Evolutionary conservation across 2,329 filamentous ascomycete species (phyloP).

Genomic region (Arthrobotrys musiformis): DNA sequence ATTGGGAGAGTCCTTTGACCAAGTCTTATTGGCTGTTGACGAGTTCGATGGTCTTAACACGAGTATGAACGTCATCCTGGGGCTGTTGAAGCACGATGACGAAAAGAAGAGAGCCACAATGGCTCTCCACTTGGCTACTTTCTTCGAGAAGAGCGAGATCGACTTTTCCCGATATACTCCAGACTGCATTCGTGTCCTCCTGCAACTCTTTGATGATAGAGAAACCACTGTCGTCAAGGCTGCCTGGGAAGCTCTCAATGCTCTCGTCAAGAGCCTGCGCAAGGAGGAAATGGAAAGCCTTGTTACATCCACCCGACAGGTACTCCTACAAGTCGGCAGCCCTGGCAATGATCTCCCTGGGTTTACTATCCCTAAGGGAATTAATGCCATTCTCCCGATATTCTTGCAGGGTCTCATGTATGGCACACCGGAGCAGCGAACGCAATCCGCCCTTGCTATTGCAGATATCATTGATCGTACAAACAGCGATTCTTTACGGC

Average conservation of each 20-base stretch:
- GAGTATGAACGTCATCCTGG: slow-evolving; percentile 90
- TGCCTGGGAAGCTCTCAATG: slow-evolving; percentile 85
- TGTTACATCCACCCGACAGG: slow-evolving; percentile 84
- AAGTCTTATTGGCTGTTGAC: slow-evolving; percentile 89
- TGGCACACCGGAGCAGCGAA: slow-evolving; percentile 89
- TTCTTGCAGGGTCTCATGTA: slow-evolving; percentile 99
- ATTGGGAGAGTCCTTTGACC: slow-evolving; percentile 83
- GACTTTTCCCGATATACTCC: slow-evolving; percentile 97
- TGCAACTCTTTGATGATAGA: slow-evolving; percentile 90
- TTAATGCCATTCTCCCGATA: slow-evolving; percentile 94
- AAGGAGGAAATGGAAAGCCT: slow-evolving; percentile 99
- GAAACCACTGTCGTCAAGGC: slow-evolving; percentile 87
- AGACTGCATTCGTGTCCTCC: slow-evolving; percentile 87
- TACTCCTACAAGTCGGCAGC: slow-evolving; percentile 87
- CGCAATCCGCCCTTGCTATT: slow-evolving; percentile 89
- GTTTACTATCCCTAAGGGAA: slow-evolving; percentile 92
- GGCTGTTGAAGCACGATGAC: slow-evolving; percentile 90
- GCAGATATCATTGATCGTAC: slow-evolving; percentile 96
- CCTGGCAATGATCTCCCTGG: slow-evolving; percentile 84
- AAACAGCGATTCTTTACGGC: slow-evolving; percentile 84
- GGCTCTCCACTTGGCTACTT: slow-evolving; percentile 81
- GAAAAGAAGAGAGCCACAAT: slow-evolving; percentile 83
- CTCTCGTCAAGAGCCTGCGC: slow-evolving; percentile 86
- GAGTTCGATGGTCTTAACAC: slow-evolving; percentile 96
- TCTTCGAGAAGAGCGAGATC: slow-evolving; percentile 81